A percentile compares a stretch with the other conserved stretches of the same genome.
phyloP scores from a whole-genome alignment of 2,329 filamentous ascomycete species.

The Cryphonectria carpinicola region DNA sequence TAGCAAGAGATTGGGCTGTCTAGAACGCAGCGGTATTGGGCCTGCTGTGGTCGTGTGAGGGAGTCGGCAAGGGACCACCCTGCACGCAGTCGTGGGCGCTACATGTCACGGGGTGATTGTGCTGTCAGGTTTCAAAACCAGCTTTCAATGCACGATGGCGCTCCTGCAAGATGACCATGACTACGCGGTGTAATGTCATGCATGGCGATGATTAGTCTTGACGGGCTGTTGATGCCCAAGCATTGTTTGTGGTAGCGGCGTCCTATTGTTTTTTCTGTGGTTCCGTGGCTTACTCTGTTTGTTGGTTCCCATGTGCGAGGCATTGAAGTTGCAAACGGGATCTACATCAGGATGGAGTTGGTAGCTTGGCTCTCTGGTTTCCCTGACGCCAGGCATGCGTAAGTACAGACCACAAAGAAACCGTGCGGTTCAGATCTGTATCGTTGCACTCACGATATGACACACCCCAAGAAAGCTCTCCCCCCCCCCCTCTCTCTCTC shows the following conservation, averaged over 20 bases:
- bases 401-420: neutral
- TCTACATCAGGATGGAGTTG: neutral
- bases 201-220: conserved; percentile 19
- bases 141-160: conserved; percentile 27
- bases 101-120: conserved; percentile 18
- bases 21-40: conserved; percentile 16
- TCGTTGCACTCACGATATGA: neutral
- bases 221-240: conserved; percentile 28
- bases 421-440: neutral
- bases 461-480: neutral
- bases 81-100: conserved; percentile 10
- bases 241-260: conserved; percentile 19
- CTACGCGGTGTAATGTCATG: conserved; percentile 22
- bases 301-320: conserved; percentile 13
- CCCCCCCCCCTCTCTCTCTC: too few species aligned
- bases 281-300: conserved; percentile 15
- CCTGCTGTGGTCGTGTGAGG: conserved; percentile 11
- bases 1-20: conserved; percentile 23
- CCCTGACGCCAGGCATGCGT: neutral
- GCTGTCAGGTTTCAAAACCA: conserved; percentile 21
- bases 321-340: neutral
- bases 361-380: neutral
- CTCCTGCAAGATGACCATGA: conserved; percentile 27
- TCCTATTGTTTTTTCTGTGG: conserved; percentile 2
- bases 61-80: conserved; percentile 19